Percentiles rank a stretch among this genome's conserved stretches.
Conservation (phyloP, 495 filamentous ascomycete species). For the Monascus purpureus region DNA sequence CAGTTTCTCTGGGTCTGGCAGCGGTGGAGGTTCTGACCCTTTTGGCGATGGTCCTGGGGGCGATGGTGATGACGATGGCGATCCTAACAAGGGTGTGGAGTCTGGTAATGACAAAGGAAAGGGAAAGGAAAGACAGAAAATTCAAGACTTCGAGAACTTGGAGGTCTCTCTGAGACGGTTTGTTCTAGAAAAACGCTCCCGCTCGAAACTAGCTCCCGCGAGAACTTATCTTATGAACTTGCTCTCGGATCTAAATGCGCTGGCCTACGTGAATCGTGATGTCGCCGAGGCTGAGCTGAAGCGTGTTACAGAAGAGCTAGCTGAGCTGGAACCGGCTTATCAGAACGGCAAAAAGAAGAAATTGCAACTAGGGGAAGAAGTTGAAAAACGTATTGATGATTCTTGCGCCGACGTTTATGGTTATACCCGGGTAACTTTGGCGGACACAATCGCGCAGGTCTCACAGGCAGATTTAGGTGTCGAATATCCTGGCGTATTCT, state of each 20-base stretch:
- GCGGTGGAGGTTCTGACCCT: constrained; percentile 39
- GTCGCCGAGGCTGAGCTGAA: constrained; percentile 77
- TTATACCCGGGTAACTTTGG: constrained; percentile 60
- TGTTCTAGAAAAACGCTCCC: constrained; percentile 87
- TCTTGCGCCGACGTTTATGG: constrained; percentile 75
- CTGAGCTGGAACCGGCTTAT: constrained; percentile 70
- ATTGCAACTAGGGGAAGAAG: constrained; percentile 64
- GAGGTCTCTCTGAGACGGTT: constrained; percentile 83
- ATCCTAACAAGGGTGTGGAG: constrained; percentile 24
- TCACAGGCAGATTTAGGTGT: constrained; percentile 68
- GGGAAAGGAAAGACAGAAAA: constrained; percentile 75
- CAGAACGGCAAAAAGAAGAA: constrained; percentile 73
- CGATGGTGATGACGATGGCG: constrained; percentile 43
- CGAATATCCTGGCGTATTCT: constrained; percentile 71
- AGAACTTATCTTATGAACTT: constrained; percentile 95
- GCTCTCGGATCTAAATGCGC: constrained; percentile 63
- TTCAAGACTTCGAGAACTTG: constrained; percentile 75
- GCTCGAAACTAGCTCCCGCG: constrained; percentile 89
- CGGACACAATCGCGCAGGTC: constrained; percentile 54
- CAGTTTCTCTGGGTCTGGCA: constrained; percentile 36
- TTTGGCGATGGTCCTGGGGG: constrained; percentile 36
- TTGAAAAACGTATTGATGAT: constrained; percentile 70
- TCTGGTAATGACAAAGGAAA: constrained; percentile 60
- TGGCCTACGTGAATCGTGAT: constrained; percentile 79
- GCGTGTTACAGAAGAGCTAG: constrained; percentile 64